Conservation (phyloP, 176 grass and related monocot species). For the Oryza glumipatula region DNA sequence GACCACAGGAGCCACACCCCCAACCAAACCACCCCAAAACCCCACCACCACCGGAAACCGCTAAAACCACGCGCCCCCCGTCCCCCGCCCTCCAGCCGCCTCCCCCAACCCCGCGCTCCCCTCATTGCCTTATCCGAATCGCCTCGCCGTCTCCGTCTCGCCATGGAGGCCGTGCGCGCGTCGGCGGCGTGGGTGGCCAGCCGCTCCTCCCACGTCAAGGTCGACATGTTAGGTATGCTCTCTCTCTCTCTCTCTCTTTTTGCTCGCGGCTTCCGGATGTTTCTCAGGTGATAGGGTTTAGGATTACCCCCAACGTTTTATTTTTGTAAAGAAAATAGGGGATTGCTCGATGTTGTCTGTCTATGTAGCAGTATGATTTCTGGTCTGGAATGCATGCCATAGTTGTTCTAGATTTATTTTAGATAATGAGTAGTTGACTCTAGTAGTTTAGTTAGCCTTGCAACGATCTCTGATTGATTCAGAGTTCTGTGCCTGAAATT, state of each 20-base stretch:
- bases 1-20: background rate
- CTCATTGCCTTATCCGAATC: constrained; percentile 33
- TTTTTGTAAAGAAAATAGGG: too few species aligned
- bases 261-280: background rate
- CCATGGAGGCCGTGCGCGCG: constrained; percentile 81
- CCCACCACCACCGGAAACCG: constrained; percentile 1
- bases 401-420: background rate
- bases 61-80: constrained; percentile 31
- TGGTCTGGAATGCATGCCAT: background rate
- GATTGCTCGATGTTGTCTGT: background rate
- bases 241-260: background rate
- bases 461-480: background rate
- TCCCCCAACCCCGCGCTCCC: background rate
- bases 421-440: background rate
- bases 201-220: constrained; percentile 78
- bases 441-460: background rate
- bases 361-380: background rate
- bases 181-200: constrained; percentile 87
- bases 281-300: constrained; percentile 36
- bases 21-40: constrained; percentile 1
- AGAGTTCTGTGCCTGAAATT: background rate
- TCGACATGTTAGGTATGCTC: constrained; percentile 63
- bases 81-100: background rate
- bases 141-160: background rate
- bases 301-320: background rate